Evolutionary conservation across 1,139 yeast species (phyloP), one percentile per base, ranked within the genome.

Genomic region (Yamadazyma jaroonii): DNA sequence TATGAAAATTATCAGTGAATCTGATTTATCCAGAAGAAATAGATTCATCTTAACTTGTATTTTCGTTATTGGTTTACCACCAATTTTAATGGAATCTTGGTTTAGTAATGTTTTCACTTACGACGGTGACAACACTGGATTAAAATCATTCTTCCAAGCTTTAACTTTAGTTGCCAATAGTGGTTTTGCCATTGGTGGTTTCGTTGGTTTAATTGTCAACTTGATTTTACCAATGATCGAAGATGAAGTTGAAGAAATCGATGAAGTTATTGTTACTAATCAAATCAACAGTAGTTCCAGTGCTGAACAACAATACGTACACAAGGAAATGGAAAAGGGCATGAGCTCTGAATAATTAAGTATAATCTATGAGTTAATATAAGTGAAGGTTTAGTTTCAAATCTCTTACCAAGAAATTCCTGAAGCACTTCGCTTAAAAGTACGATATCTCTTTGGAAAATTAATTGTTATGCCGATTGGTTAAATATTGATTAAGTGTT

Each of bases 21-120:
- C 79, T 35, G 81, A 81, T 35, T 84, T 87, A 64, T 81, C 90
- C n/a, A 77, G 95, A 67, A 76, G 96, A 59, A 95, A 87, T 60
- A 70, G 96, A 48, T 84, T 88, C 54, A 77, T 88, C 31, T 71
- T 87, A 37, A 84, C 95, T 2, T 79, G 30, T 25, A 22, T 31
- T 8, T 29, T 36, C 7, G 25, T 29, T 5, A 82, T 84, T 36
- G 96, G 96, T 39, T 58, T 86, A 35, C 95, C 92, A 39, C 75
- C 95, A 25, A 74, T 81, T 28, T 67, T 88, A 50, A 82, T 85
- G 12, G 74, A 81, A 25, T 57, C 64, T 53, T 88, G 95, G 95
- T 88, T 88, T 57, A 59, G 67, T 36, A 54, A 69, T 46, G 81
- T 87, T 15, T 87, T 88, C 67, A 83, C 92, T 23, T 87, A 88